Conservation (phyloP, 208 protist genomes). For the Leishmania guyanensis region DNA sequence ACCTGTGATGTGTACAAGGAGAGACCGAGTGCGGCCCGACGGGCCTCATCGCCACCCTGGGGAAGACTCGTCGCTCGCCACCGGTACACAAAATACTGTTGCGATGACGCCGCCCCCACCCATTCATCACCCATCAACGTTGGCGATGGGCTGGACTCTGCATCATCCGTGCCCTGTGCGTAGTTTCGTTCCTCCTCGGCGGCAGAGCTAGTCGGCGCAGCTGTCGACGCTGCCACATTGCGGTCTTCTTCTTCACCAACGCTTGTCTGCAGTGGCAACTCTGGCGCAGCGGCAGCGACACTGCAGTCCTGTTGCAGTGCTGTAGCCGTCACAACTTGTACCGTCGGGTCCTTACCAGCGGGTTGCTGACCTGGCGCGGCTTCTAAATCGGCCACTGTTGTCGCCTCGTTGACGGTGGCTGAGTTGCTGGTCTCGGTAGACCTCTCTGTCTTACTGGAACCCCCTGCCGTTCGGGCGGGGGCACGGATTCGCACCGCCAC, state of each 20-base stretch:
- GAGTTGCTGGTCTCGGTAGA: background rate
- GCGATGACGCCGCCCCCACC: background rate
- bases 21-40: constrained; percentile 69
- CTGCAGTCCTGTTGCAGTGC: background rate
- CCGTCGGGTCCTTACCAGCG: background rate
- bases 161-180: background rate
- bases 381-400: background rate
- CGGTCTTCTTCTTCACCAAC: background rate
- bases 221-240: background rate
- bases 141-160: background rate
- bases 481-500: constrained; percentile 46
- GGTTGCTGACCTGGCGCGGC: background rate
- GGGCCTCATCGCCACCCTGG: constrained; percentile 47
- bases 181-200: background rate
- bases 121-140: background rate
- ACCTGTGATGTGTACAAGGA: constrained; percentile 44
- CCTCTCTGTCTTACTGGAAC: background rate
- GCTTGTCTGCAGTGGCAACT: background rate
- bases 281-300: constrained; percentile 1
- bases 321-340: background rate
- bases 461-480: constrained; percentile 2
- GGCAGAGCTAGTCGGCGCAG: background rate
- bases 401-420: background rate
- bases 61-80: constrained; percentile 54
- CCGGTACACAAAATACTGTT: constrained; percentile 59